Evolutionary conservation across 371 early-diverging fungal species (phyloP).

Genomic region (Parasitella parasitica): DNA sequence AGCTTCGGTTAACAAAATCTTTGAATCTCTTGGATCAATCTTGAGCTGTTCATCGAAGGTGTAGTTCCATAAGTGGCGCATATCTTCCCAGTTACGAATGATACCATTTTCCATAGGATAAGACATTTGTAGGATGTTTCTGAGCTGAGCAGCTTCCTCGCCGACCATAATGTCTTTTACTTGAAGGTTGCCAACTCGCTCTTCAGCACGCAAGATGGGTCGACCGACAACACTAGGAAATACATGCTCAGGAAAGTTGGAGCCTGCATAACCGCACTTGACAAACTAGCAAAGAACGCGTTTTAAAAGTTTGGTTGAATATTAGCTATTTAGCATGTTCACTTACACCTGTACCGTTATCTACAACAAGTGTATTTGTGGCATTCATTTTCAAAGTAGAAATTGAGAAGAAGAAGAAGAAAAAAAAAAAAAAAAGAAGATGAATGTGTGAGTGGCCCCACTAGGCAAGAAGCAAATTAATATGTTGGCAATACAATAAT

Average conservation of each 20-base stretch:
- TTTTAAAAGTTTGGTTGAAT: neutral
- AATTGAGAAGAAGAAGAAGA: slow-evolving; percentile 1
- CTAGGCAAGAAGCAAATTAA: too few species aligned
- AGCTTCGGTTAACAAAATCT: slow-evolving; percentile 95
- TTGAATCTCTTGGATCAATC: slow-evolving; percentile 85
- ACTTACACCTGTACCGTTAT: slow-evolving; percentile 95
- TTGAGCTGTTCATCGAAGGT: slow-evolving; percentile 91
- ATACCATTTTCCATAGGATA: slow-evolving; percentile 99
- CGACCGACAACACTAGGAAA: slow-evolving; percentile 97
- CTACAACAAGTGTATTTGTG: slow-evolving; percentile 86
- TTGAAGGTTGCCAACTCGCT: slow-evolving; percentile 70
- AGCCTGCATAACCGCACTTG: slow-evolving; percentile 95
- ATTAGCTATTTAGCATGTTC: neutral
- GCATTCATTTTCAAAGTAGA: slow-evolving; percentile 40
- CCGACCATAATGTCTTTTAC: slow-evolving; percentile 97
- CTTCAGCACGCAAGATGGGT: slow-evolving; percentile 96
- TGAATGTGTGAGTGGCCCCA: neutral
- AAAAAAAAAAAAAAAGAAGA: slow-evolving; percentile 4
- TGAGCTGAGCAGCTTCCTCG: slow-evolving; percentile 90
- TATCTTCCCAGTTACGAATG: slow-evolving; percentile 97
- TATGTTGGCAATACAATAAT: neutral
- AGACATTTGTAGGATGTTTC: slow-evolving; percentile 89
- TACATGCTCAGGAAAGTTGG: slow-evolving; percentile 94
- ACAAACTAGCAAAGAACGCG: slow-evolving; percentile 70
- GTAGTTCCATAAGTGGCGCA: slow-evolving; percentile 97